Evolutionary conservation across 2,329 filamentous ascomycete species (phyloP).

Genomic region (Dactylella cylindrospora): DNA sequence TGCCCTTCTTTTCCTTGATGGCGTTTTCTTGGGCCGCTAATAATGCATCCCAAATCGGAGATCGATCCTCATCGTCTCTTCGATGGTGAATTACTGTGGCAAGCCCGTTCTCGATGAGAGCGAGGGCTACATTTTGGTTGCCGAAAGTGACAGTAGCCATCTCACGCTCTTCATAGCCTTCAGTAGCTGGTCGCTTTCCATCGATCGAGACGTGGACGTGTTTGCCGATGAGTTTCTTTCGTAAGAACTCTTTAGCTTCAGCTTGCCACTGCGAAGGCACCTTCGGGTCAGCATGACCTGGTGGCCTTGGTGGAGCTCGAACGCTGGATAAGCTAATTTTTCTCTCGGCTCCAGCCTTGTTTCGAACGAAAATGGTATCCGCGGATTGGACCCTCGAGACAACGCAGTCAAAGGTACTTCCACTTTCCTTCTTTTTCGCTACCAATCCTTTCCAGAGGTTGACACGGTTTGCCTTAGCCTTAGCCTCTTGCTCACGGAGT

Average conservation of each 20-base stretch:
- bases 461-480: conserved; percentile 73
- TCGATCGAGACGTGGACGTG: conserved; percentile 87
- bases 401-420: conserved; percentile 70
- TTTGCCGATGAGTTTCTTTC: conserved; percentile 93
- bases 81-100: conserved; percentile 92
- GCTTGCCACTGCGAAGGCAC: conserved; percentile 70
- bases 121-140: conserved; percentile 59
- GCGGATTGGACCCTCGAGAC: conserved; percentile 84
- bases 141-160: conserved; percentile 84
- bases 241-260: conserved; percentile 92
- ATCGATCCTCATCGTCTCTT: conserved; percentile 90
- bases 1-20: conserved; percentile 84
- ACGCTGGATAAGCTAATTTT: conserved; percentile 90
- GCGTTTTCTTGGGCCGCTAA: conserved; percentile 77
- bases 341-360: conserved; percentile 82
- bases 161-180: conserved; percentile 91
- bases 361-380: conserved; percentile 83
- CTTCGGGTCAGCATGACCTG: conserved; percentile 36
- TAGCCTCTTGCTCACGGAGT: conserved; percentile 82
- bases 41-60: conserved; percentile 88
- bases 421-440: conserved; percentile 63
- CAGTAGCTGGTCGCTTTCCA: conserved; percentile 78
- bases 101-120: conserved; percentile 72
- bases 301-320: conserved; percentile 73
- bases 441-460: conserved; percentile 82